Conservation (phyloP, 768 basidiomycete genomes). For the Mycena haematopus region DNA sequence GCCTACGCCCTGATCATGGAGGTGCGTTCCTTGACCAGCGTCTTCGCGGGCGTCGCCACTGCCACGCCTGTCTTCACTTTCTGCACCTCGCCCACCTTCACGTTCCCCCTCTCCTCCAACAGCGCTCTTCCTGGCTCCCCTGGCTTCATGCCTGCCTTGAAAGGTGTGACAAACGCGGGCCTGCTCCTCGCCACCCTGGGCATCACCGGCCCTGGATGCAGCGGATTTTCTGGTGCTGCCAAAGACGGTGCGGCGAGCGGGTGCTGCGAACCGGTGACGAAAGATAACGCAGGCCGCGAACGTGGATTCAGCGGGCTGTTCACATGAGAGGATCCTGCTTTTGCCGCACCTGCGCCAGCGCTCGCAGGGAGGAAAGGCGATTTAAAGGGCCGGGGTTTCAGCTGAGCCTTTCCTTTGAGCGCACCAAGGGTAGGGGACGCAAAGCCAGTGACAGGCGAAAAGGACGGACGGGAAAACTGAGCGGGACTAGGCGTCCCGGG, state of each 20-base stretch:
- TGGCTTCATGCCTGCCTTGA: constrained; percentile 60
- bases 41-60: constrained; percentile 22
- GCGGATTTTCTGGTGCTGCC: constrained; percentile 22
- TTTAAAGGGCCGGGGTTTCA: constrained; percentile 35
- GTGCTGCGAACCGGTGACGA: constrained; percentile 42
- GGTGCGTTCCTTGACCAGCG: neutral
- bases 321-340: constrained; percentile 19
- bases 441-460: constrained; percentile 21
- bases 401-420: constrained; percentile 21
- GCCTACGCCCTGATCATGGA: constrained; percentile 13
- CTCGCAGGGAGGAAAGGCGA: constrained; percentile 22
- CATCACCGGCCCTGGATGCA: constrained; percentile 6
- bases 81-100: constrained; percentile 16
- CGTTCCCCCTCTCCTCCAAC: constrained; percentile 36
- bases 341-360: neutral
- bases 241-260: constrained; percentile 40
- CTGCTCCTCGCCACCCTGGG: constrained; percentile 31
- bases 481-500: constrained; percentile 51
- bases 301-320: constrained; percentile 42
- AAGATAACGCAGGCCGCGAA: constrained; percentile 18
- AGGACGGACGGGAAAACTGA: constrained; percentile 34
- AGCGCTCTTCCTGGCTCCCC: constrained; percentile 45
- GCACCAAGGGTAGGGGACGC: constrained; percentile 25
- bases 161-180: constrained; percentile 65
- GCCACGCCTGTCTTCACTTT: neutral